These are phyloP conservation scores for Sphaerostilbella broomeana DNA, from an alignment of 2,329 filamentous ascomycete genomes.

Conservation along the genomic window DNA sequence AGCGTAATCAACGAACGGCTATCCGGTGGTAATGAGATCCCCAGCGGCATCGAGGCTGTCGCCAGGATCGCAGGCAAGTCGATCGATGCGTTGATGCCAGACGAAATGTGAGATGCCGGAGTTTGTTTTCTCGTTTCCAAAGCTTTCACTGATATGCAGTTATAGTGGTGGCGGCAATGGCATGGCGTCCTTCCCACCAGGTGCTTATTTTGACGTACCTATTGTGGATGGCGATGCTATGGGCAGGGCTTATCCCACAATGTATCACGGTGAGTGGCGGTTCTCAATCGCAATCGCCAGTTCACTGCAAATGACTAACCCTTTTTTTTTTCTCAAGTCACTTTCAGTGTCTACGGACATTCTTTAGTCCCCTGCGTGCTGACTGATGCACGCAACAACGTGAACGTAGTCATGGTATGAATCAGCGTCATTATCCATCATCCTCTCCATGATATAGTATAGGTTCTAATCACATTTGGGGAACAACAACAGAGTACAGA, in stretches of 20 bases:
- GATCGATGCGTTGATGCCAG: slow-evolving; percentile 29
- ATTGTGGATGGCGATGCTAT: slow-evolving; percentile 33
- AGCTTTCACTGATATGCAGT: slow-evolving; percentile 1
- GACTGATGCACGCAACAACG: slow-evolving; percentile 32
- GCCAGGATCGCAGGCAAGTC: slow-evolving; percentile 27
- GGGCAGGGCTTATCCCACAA: slow-evolving; percentile 34
- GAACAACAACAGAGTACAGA: slow-evolving; percentile 32
- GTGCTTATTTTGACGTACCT: slow-evolving; percentile 31
- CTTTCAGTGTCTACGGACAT: slow-evolving; percentile 33
- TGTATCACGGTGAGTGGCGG: slow-evolving; percentile 27
- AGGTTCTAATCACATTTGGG: too few relatives aligned
- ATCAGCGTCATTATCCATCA: too few relatives aligned
- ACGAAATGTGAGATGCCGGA: slow-evolving; percentile 33
- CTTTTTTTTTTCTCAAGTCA: slow-evolving; percentile 21
- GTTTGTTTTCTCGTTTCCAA: background rate
- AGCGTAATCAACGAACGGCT: slow-evolving; percentile 35
- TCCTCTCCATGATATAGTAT: too few relatives aligned
- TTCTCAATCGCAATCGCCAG: too few relatives aligned
- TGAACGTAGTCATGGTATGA: slow-evolving; percentile 27
- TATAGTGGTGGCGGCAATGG: slow-evolving; percentile 34
- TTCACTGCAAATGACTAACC: accelerated
- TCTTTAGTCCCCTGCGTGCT: slow-evolving; percentile 31
- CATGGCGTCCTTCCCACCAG: slow-evolving; percentile 27
- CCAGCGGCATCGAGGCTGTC: slow-evolving; percentile 30
- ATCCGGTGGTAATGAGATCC: slow-evolving; percentile 30